phyloP scores from a whole-genome alignment of 106 monocot species.

The Posidonia australis region DNA sequence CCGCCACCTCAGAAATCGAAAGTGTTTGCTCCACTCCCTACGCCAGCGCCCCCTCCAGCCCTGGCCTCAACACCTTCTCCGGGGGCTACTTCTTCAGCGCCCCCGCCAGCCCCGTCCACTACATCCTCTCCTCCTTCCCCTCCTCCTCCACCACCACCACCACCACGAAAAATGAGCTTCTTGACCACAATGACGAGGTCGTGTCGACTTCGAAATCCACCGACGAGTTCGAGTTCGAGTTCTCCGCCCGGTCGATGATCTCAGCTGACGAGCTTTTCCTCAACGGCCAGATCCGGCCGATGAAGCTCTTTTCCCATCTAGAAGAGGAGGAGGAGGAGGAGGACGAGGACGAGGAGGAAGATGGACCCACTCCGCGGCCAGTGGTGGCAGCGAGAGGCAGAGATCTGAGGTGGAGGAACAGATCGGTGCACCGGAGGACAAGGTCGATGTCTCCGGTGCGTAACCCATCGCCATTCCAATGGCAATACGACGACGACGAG shows the following conservation, averaged over 20 bases:
- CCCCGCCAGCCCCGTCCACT: constrained; percentile 60
- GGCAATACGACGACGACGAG: constrained; percentile 16
- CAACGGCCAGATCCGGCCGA: constrained; percentile 72
- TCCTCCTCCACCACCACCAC: not conserved
- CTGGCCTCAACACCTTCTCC: constrained; percentile 15
- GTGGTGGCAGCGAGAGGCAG: constrained; percentile 15
- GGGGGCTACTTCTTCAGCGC: constrained; percentile 47
- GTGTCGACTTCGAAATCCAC: not conserved
- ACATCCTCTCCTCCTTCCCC: constrained; percentile 27
- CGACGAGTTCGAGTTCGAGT: constrained; percentile 37
- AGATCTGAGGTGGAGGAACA: constrained; percentile 46
- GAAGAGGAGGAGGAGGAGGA: constrained; percentile 17
- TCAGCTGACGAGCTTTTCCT: constrained; percentile 71
- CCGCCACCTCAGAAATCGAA: not conserved
- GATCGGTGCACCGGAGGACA: constrained; percentile 57
- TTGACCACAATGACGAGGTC: not conserved
- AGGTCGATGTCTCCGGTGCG: constrained; percentile 74
- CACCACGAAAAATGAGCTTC: not conserved
- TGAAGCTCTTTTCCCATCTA: constrained; percentile 34
- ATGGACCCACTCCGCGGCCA: not conserved
- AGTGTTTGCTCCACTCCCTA: constrained; percentile 9
- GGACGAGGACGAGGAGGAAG: constrained; percentile 7
- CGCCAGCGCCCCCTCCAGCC: constrained; percentile 44
- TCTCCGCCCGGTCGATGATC: constrained; percentile 29
- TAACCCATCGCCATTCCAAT: constrained; percentile 30